Base-by-base conservation (phyloP, 208 protist species). In the Crithidia thermophila region DNA sequence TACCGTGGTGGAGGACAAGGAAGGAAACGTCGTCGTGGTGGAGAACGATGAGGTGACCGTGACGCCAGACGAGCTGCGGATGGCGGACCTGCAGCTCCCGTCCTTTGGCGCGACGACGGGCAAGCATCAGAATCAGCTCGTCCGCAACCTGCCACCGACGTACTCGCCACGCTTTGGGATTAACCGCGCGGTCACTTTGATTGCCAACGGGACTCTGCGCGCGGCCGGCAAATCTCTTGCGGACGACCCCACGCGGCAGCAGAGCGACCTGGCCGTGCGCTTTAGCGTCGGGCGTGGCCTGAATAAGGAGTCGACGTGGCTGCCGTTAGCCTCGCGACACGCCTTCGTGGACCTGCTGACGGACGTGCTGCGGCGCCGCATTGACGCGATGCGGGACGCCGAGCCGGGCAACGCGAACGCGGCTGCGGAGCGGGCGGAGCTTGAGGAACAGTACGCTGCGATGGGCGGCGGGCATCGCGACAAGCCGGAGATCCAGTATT, bases 241-340 rank as follows among this genome's bases (percentile, higher is more conserved):
- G 34, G 39, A 42, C 36, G 52, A 61, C 34, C n/a, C 20, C 0
- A 14, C 52, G 14, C 50, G 60, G 52, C 63, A 69, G 52, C 64
- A 87, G 59, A 88, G 77, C 37, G 82, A 74, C 21, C 40, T 83
- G 2, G 89, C 89, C 5, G 27, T 94, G 20, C 83, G 86, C 27
- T 69, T 94, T 45, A 79, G 76, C 42, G 53, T 91, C 4, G 84
- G 83, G 16, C 75, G 76, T 13, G 84, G 82, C 13, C 61, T 88
- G 10, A 63, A 73, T 18, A 88, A 87, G 67, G 75, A 90, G 43
- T 91, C 86, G 18, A 83, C 84, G 34, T 94, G 89, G 89, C 45
- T 92, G 30, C 86, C 89, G 18, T 25, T 94, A 2, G 66, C 82
- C 1, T 50, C 73, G 39, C 70, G 68, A 1, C 59, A 52, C n/a